Base-by-base conservation (phyloP, 2,329 filamentous ascomycete genomes). In the Corynespora cassiicola region DNA sequence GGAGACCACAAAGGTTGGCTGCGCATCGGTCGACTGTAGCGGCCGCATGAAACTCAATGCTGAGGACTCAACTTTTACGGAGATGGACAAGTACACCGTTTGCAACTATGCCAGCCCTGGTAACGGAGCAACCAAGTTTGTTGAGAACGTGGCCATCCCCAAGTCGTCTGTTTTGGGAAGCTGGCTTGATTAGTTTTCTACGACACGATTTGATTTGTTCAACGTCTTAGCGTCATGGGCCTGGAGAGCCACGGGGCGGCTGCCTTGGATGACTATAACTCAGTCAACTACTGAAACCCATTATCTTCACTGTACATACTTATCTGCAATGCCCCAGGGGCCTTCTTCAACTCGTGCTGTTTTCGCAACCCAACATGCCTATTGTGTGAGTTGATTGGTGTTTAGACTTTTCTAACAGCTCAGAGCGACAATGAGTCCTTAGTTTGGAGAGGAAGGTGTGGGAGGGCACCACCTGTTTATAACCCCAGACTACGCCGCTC, bases 51-150 rank as follows among this genome's bases (percentile, higher is more conserved):
- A n/a, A n/a, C n/a, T n/a, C n/a, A n/a, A 36, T 2, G 40, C 63
- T 14, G 42, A 44, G 15, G 56, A 53, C 19, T 12, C 28, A 7
- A 8, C 34, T 8, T 58, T n/a, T n/a, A n/a, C 56, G 0, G 31
- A 30, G 4, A 42, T 66, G 52, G 57, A 55, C 43, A 62, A 60
- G 49, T 63, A 56, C 76, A 91, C 87, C 19, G 89, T 95, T 59
- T 96, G 90, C 85, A 92, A 96, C 80, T 96, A 96, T 75, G 75
- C 73, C 52, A 78, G 83, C 46, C 73, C 82, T 48, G 90, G 81
- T 33, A 85, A 86, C 70, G 73, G 76, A 36, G 70, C 54, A 10
- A 75, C 73, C 43, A 65, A 77, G 54, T 86, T 81, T 54, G 75
- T 50, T 33, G 54, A 57, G 29, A 82, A 85, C 52, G 75, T 86